Conservation (phyloP, 768 basidiomycete species). For the Mycena amicta region DNA sequence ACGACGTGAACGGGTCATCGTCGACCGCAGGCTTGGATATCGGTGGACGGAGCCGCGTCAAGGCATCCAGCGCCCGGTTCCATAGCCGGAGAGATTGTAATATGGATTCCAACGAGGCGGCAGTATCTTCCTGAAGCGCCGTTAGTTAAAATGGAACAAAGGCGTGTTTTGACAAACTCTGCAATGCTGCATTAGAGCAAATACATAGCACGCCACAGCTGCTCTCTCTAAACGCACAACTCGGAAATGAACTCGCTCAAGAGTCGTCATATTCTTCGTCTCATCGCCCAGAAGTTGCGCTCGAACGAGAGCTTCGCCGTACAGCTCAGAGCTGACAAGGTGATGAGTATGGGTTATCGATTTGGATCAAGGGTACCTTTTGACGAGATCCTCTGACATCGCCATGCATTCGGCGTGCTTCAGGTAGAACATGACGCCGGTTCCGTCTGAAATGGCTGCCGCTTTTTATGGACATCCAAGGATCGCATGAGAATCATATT, state of each 20-base stretch:
- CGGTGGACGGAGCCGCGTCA: constrained; percentile 59
- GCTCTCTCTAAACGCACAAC: constrained; percentile 65
- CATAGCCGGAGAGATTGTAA: constrained; percentile 76
- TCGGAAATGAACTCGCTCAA: constrained; percentile 60
- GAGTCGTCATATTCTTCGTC: constrained; percentile 53
- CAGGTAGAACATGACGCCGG: constrained; percentile 57
- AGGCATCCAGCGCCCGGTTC: constrained; percentile 75
- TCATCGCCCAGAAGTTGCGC: constrained; percentile 43
- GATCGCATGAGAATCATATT: constrained; percentile 63
- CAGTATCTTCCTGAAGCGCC: constrained; percentile 59
- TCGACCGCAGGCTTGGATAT: constrained; percentile 30
- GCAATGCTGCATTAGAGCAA: constrained; percentile 67
- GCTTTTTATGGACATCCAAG: constrained; percentile 46
- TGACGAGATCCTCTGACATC: constrained; percentile 54
- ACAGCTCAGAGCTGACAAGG: constrained; percentile 48
- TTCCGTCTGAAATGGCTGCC: constrained; percentile 49
- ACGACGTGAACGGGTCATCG: constrained; percentile 62
- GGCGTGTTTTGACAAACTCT: constrained; percentile 44
- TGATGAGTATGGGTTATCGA: constrained; percentile 1
- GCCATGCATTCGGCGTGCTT: constrained; percentile 70
- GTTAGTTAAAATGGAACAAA: constrained; percentile 3
- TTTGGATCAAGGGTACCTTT: constrained; percentile 47
- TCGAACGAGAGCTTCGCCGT: constrained; percentile 60
- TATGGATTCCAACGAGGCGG: constrained; percentile 56
- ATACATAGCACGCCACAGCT: constrained; percentile 71